These are phyloP conservation scores for Chrysosphaeria jannelii DNA, from an alignment of 2,329 filamentous ascomycete species.

Conservation along the genomic window DNA sequence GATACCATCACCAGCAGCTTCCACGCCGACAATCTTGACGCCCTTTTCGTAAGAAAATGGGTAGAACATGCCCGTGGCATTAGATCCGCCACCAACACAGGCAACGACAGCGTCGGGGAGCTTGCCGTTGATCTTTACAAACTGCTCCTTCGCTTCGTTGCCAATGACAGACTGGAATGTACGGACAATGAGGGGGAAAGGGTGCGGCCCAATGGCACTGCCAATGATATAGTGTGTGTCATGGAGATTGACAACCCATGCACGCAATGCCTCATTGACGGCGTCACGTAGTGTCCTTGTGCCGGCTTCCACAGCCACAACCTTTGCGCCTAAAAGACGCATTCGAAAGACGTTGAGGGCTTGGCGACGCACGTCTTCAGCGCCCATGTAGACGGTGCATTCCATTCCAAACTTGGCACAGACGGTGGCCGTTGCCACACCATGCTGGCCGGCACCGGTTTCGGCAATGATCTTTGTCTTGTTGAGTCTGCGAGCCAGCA, in stretches of 20 bases:
- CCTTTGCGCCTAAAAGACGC: constrained; percentile 76
- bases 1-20: constrained; percentile 79
- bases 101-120: constrained; percentile 89
- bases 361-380: constrained; percentile 85
- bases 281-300: constrained; percentile 58
- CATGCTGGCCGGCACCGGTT: constrained; percentile 90
- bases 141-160: constrained; percentile 75
- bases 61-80: constrained; percentile 95
- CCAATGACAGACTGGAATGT: constrained; percentile 97
- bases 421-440: constrained; percentile 87
- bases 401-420: constrained; percentile 97
- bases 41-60: constrained; percentile 64
- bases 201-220: constrained; percentile 87
- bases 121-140: constrained; percentile 57
- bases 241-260: constrained; percentile 77
- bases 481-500: constrained; percentile 58
- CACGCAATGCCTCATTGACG: constrained; percentile 81
- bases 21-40: constrained; percentile 76
- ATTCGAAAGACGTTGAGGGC: constrained; percentile 97
- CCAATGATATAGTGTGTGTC: constrained; percentile 97
- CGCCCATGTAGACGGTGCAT: constrained; percentile 95
- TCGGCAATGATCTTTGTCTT: constrained; percentile 97
- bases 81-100: constrained; percentile 84
- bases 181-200: constrained; percentile 88
- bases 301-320: constrained; percentile 77